phyloP scores from a whole-genome alignment of 179 eudicot species.

The Sideroxylon spinosum region DNA sequence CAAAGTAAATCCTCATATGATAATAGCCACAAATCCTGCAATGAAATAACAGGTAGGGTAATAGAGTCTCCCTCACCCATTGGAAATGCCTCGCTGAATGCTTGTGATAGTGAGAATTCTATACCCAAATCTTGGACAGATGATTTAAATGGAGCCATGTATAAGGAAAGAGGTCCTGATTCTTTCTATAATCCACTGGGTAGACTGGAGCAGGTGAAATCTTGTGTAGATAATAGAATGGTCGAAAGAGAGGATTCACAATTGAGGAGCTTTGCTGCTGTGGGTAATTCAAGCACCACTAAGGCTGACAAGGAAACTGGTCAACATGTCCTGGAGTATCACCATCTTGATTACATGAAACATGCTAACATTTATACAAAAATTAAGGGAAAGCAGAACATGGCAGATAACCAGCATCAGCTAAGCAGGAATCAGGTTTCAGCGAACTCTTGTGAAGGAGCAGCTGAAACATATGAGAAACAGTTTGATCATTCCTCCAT shows the following conservation, averaged over 20 bases:
- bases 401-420: not conserved
- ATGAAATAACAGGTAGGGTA: conserved; percentile 12
- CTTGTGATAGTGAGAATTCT: conserved; percentile 5
- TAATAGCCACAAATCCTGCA: conserved; percentile 1
- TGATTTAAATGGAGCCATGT: not conserved
- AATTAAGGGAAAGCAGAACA: conserved; percentile 2
- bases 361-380: not conserved
- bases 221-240: not conserved
- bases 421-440: conserved; percentile 9
- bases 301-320: conserved; percentile 1
- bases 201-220: conserved; percentile 3
- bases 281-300: not conserved
- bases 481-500: not conserved
- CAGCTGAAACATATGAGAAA: conserved; percentile 10
- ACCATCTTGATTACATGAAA: conserved; percentile 5
- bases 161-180: conserved; percentile 5
- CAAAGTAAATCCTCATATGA: conserved; percentile 17
- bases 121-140: conserved; percentile 4
- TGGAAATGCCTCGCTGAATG: conserved; percentile 3
- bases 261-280: not conserved
- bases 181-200: conserved; percentile 13
- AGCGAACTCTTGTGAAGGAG: not conserved
- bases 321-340: not conserved
- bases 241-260: conserved; percentile 7
- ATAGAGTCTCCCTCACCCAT: conserved; percentile 2